phyloP scores from a whole-genome alignment of 345 rosid genomes.

The Lumnitzera littorea region DNA sequence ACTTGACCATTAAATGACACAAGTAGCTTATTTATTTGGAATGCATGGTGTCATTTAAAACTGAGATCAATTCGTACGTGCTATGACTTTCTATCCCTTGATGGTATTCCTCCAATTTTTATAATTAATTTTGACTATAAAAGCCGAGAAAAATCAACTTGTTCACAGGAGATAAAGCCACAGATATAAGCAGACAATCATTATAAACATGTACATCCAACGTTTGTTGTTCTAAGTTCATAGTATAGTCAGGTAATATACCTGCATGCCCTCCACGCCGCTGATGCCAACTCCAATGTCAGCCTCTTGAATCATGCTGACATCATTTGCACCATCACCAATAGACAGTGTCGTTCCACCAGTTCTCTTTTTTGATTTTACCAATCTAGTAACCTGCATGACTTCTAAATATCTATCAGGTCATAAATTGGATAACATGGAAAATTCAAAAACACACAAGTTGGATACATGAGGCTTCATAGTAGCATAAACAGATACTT shows the following conservation, averaged over 20 bases:
- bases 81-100: too few species aligned
- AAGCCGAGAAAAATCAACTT: too few species aligned
- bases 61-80: too few species aligned
- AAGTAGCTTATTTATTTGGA: too few species aligned
- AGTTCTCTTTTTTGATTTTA: conserved; percentile 32
- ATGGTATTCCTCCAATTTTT: too few species aligned
- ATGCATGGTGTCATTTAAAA: too few species aligned
- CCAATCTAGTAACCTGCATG: conserved; percentile 81
- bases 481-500: conserved; percentile 23
- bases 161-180: too few species aligned
- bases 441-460: too few species aligned
- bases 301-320: conserved; percentile 95
- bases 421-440: conserved; percentile 5
- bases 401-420: conserved; percentile 38
- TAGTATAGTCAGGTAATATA: conserved; percentile 2
- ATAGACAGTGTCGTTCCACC: conserved; percentile 61
- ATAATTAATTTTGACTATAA: too few species aligned
- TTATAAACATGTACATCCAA: background rate
- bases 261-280: conserved; percentile 98
- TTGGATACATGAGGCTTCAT: background rate
- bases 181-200: too few species aligned
- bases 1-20: too few species aligned
- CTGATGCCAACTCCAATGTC: conserved; percentile 95
- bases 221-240: background rate
- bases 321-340: conserved; percentile 98